Evolutionary conservation across 2,329 filamentous ascomycete species (phyloP).

Genomic region (Ceratocystis albifundus): DNA sequence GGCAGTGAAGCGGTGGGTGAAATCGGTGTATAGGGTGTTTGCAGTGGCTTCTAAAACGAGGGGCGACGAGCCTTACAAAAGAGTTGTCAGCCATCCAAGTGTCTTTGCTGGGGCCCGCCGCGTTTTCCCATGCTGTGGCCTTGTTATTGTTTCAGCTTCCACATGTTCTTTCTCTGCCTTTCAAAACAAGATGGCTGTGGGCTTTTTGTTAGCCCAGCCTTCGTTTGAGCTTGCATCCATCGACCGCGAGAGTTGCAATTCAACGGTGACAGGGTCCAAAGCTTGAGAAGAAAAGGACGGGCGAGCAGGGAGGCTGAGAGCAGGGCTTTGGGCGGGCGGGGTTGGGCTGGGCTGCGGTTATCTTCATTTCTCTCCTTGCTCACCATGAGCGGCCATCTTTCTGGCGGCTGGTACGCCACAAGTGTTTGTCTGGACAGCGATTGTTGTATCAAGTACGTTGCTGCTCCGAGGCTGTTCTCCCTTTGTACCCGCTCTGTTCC

Average conservation of each 20-base stretch:
- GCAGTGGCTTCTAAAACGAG: no score
- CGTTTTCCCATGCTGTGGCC: no score
- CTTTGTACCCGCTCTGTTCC: not conserved
- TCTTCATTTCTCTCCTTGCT: not conserved
- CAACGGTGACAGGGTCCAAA: not conserved
- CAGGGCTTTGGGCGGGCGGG: not conserved
- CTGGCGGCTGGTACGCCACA: not conserved
- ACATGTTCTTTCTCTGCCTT: not conserved
- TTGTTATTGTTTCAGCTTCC: not conserved
- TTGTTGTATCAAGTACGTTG: no score
- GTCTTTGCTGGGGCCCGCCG: no score
- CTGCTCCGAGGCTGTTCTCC: not conserved
- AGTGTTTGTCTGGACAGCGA: no score
- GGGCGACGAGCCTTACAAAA: no score
- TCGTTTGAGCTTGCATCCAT: not conserved
- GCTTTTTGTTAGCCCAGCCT: not conserved
- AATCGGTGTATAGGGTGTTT: no score
- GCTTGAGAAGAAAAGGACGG: not conserved
- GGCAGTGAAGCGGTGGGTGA: no score
- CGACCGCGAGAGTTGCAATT: not conserved
- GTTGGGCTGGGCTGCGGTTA: not conserved
- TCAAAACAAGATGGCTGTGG: conserved; percentile 5
- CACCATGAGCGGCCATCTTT: not conserved
- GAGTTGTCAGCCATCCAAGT: no score
- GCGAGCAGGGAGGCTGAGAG: not conserved